Evolutionary conservation across 2,329 filamentous ascomycete species (phyloP).

Genomic region (Pseudogymnoascus sp.): DNA sequence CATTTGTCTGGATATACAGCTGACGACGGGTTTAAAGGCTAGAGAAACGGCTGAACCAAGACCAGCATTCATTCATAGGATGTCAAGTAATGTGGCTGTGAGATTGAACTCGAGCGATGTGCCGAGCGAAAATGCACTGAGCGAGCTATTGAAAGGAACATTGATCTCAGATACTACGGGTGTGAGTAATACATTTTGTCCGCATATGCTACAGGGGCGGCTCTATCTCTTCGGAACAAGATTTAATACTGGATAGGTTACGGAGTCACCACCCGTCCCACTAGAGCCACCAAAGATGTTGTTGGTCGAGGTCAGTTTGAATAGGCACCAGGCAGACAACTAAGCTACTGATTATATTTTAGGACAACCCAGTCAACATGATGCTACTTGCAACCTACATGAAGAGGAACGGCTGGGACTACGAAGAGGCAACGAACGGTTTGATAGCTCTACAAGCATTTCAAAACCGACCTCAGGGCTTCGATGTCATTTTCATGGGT

Average conservation of each 20-base stretch:
- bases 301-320: constrained; percentile 20
- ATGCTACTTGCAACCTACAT: constrained; percentile 28
- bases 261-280: neutral
- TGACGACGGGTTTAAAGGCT: neutral
- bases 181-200: neutral
- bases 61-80: neutral
- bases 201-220: neutral
- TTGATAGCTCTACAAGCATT: constrained; percentile 40
- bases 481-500: constrained; percentile 44
- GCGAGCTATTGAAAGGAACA: neutral
- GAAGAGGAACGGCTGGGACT: constrained; percentile 25
- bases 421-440: constrained; percentile 37
- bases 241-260: neutral
- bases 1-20: neutral
- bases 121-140: neutral
- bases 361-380: constrained; percentile 36
- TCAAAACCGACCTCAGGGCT: constrained; percentile 26
- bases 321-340: neutral
- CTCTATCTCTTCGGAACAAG: neutral
- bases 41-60: neutral
- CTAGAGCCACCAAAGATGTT: constrained; percentile 17
- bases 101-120: neutral
- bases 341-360: constrained; percentile 26
- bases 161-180: neutral
- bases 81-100: neutral